Conservation (phyloP, 495 filamentous ascomycete species). For the Chaetomium fimeti region DNA sequence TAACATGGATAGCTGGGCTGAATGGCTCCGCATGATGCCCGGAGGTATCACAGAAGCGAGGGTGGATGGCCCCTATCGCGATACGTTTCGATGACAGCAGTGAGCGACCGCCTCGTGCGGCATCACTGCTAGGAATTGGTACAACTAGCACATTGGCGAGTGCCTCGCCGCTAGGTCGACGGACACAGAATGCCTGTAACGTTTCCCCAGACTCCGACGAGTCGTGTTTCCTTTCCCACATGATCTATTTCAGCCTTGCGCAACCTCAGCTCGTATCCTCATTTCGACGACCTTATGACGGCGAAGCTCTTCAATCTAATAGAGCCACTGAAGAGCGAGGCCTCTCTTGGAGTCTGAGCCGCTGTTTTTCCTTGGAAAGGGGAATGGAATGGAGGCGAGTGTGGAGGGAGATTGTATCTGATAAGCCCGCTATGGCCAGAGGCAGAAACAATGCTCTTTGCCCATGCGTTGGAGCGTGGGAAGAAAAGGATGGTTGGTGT, state of each 20-base stretch:
- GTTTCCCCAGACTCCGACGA: not conserved
- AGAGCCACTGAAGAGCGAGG: not conserved
- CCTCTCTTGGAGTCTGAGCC: not conserved
- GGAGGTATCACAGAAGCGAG: slow-evolving; percentile 49
- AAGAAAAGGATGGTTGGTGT: not conserved
- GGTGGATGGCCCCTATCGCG: slow-evolving; percentile 46
- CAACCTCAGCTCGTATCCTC: not conserved
- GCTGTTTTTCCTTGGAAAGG: not conserved
- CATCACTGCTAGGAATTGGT: not conserved
- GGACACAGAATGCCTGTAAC: slow-evolving; percentile 19
- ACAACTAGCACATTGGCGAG: slow-evolving; percentile 7
- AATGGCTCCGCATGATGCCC: slow-evolving; percentile 53
- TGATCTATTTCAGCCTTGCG: not conserved
- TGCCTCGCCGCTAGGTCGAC: slow-evolving; percentile 5
- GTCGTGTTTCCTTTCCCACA: not conserved
- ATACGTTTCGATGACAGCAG: slow-evolving; percentile 46
- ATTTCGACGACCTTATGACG: slow-evolving; percentile 10
- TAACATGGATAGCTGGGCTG: slow-evolving; percentile 46
- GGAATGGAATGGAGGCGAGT: not conserved
- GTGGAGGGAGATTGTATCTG: not conserved
- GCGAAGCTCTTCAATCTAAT: not conserved
- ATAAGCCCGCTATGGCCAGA: not conserved
- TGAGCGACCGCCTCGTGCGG: not conserved
- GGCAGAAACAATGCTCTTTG: not conserved
- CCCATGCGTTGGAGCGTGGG: not conserved